A percentile compares a stretch with the other conserved stretches of the same genome.
These are phyloP conservation scores for Protomyces inouyei DNA, from an alignment of 1,139 yeast genomes.

Conservation along the genomic window DNA sequence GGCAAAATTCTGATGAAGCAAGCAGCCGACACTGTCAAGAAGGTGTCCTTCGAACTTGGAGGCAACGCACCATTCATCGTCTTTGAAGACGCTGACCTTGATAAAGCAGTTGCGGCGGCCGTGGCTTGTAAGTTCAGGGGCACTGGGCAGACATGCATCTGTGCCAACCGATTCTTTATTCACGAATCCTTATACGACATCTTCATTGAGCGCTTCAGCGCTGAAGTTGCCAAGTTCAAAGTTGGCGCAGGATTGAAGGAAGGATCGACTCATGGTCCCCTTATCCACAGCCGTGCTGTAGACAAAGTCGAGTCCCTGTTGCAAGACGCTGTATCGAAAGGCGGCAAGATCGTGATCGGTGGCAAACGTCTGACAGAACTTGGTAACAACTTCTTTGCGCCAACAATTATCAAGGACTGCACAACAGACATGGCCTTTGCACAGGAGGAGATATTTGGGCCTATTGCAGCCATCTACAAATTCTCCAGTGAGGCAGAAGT, in stretches of 20 bases:
- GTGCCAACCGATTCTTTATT: conserved; percentile 71
- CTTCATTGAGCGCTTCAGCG: conserved; percentile 51
- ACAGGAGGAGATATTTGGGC: conserved; percentile 79
- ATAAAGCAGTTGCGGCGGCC: conserved; percentile 62
- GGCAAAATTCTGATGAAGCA: conserved; percentile 78
- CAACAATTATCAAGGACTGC: conserved; percentile 59
- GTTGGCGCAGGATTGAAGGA: conserved; percentile 63
- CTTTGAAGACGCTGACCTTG: conserved; percentile 76
- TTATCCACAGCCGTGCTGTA: conserved; percentile 56
- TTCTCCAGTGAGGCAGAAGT: conserved; percentile 71
- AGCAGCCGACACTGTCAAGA: conserved; percentile 68
- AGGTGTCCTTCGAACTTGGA: conserved; percentile 80
- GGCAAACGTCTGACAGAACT: conserved; percentile 56
- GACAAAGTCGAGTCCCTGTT: conserved; percentile 68
- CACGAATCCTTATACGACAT: conserved; percentile 60
- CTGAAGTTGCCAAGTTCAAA: conserved; percentile 49
- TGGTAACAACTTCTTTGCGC: conserved; percentile 60
- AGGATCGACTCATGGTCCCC: conserved; percentile 62
- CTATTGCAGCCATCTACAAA: conserved; percentile 74
- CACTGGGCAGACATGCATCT: conserved; percentile 59
- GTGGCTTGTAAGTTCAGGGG: conserved; percentile 47
- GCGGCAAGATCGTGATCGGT: conserved; percentile 58
- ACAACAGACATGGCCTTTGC: conserved; percentile 55
- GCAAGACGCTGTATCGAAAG: conserved; percentile 64
- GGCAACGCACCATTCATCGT: conserved; percentile 93